Percentiles rank a stretch among this genome's conserved stretches.
Conservation (phyloP, 495 filamentous ascomycete genomes). For the Xylaria nigripes region DNA sequence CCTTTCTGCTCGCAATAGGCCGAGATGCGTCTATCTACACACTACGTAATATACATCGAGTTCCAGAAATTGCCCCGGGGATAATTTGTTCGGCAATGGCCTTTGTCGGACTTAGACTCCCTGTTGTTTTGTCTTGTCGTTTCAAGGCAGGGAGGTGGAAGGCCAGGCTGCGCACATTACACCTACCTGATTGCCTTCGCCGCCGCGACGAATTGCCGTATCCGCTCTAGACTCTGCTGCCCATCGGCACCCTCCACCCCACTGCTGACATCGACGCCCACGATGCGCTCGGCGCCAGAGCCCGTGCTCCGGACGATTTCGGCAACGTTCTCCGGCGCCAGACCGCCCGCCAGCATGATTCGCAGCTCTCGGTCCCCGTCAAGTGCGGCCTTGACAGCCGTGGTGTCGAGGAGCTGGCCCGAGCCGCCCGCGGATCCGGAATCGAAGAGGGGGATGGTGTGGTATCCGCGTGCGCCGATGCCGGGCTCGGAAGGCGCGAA, state of each 20-base stretch:
- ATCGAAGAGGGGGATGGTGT: constrained; percentile 75
- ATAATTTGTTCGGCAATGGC: no score
- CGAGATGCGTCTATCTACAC: no score
- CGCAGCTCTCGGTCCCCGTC: constrained; percentile 50
- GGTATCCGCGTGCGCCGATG: constrained; percentile 67
- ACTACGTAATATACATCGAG: no score
- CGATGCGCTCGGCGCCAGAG: constrained; percentile 47
- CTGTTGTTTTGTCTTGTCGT: neutral
- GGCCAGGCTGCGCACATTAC: no score
- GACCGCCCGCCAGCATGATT: constrained; percentile 75
- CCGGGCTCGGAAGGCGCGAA: constrained; percentile 67
- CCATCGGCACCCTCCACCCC: constrained; percentile 77
- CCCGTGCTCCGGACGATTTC: constrained; percentile 52
- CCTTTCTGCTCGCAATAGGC: no score
- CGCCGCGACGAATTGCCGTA: constrained; percentile 66
- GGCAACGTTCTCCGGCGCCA: constrained; percentile 67
- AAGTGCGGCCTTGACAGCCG: constrained; percentile 53
- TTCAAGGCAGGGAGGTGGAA: no score
- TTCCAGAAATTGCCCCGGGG: no score
- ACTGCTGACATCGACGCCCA: constrained; percentile 87
- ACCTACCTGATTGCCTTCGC: constrained; percentile 50
- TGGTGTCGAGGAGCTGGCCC: constrained; percentile 63
- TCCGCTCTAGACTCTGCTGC: constrained; percentile 72
- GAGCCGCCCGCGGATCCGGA: constrained; percentile 64
- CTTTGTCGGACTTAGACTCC: no score